These are phyloP conservation scores for Spathaspora sp. DNA, from an alignment of 1,139 yeast species.

Conservation along the genomic window DNA sequence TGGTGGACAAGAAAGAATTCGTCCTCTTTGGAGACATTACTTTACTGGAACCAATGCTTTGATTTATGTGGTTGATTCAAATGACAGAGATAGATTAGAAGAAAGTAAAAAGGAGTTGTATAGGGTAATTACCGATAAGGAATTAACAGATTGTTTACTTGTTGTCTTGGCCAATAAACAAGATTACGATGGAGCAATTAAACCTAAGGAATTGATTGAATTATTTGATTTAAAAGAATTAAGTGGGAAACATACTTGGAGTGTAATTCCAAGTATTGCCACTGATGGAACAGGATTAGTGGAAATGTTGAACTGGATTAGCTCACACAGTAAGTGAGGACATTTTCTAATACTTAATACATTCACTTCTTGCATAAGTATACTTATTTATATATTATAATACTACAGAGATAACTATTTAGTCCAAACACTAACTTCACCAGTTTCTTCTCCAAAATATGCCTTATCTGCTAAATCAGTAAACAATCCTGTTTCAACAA, in stretches of 20 bases:
- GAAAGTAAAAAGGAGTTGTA: constrained; percentile 78
- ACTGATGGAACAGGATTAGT: constrained; percentile 73
- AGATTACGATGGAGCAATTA: constrained; percentile 64
- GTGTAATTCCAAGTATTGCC: constrained; percentile 75
- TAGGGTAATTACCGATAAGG: constrained; percentile 76
- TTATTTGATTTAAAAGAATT: constrained; percentile 53
- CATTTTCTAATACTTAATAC: background rate
- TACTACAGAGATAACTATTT: constrained; percentile 1
- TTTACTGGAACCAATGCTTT: constrained; percentile 94
- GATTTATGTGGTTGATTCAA: constrained; percentile 85
- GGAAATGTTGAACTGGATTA: constrained; percentile 75
- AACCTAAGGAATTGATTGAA: constrained; percentile 66
- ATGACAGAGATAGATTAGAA: constrained; percentile 68
- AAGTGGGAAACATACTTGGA: constrained; percentile 64
- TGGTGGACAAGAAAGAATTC: constrained; percentile 89
- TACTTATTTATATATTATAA: background rate
- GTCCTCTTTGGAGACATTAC: constrained; percentile 94
- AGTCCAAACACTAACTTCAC: constrained; percentile 45
- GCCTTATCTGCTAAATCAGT: constrained; percentile 69
- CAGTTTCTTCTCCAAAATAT: constrained; percentile 84
- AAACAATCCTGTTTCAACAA: constrained; percentile 95
- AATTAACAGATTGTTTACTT: constrained; percentile 74
- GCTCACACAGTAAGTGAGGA: constrained; percentile 51
- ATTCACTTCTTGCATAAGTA: background rate
- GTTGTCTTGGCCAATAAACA: constrained; percentile 91